phyloP scores from a whole-genome alignment of 306 rosid species.

The Vigna mungo region DNA sequence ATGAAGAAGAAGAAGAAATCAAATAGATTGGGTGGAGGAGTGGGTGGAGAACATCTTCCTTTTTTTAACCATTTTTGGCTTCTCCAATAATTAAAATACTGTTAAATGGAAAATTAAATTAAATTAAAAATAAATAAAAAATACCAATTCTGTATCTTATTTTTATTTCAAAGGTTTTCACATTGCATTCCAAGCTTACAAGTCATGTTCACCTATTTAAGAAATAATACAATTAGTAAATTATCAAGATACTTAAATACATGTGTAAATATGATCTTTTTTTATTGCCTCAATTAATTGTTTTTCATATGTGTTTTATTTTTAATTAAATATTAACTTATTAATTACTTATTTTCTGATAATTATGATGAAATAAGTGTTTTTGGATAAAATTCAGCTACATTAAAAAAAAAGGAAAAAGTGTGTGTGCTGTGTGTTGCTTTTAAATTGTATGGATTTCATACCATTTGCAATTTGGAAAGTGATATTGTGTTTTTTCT shows the following conservation, averaged over 20 bases:
- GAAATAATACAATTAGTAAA: too few species aligned
- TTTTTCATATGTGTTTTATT: too few species aligned
- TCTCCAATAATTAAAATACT: neutral
- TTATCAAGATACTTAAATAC: neutral
- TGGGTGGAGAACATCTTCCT: conserved; percentile 56
- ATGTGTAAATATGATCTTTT: too few species aligned
- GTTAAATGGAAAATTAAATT: neutral
- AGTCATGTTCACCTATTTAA: too few species aligned
- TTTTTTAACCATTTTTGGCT: conserved; percentile 23
- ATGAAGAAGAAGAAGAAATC: conserved; percentile 32
- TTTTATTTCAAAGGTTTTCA: neutral
- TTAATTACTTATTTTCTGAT: too few species aligned
- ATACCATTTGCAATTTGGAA: too few species aligned
- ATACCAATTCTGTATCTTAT: neutral
- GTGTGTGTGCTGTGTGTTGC: too few species aligned
- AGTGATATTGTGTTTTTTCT: neutral
- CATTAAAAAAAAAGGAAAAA: neutral
- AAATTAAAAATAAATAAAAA: neutral
- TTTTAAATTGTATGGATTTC: too few species aligned
- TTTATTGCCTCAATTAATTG: neutral
- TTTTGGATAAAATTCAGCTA: neutral
- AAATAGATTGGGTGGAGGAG: conserved; percentile 64
- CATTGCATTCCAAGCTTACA: neutral
- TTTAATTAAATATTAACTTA: too few species aligned
- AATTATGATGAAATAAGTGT: too few species aligned